These are phyloP conservation scores for Pulveroboletus sp. DNA, from an alignment of 768 basidiomycete species.

Conservation along the genomic window DNA sequence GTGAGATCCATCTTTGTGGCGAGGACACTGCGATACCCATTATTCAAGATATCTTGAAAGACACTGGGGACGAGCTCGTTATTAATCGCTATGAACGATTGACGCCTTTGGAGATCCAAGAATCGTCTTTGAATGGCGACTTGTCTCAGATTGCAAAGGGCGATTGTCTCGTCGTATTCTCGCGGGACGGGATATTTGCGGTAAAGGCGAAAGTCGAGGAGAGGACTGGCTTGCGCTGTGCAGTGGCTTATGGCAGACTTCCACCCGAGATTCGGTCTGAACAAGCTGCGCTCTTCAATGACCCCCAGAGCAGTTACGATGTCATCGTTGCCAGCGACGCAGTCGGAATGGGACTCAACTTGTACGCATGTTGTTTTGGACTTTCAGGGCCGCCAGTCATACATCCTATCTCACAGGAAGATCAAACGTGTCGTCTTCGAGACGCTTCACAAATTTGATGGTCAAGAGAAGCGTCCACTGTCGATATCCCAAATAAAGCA, in stretches of 20 bases:
- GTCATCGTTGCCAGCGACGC: slow-evolving; percentile 93
- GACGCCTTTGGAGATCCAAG: slow-evolving; percentile 72
- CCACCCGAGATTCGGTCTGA: slow-evolving; percentile 90
- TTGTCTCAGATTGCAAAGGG: slow-evolving; percentile 62
- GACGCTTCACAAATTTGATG: slow-evolving; percentile 61
- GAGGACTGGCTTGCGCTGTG: slow-evolving; percentile 71
- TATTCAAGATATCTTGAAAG: slow-evolving; percentile 59
- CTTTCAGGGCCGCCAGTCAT: not conserved
- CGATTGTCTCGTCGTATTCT: slow-evolving; percentile 90
- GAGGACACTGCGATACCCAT: slow-evolving; percentile 88
- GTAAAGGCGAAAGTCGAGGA: slow-evolving; percentile 71
- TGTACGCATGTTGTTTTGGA: slow-evolving; percentile 49
- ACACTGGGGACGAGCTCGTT: slow-evolving; percentile 78
- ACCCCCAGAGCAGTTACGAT: slow-evolving; percentile 75
- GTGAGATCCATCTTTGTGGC: slow-evolving; percentile 91
- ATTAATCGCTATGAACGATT: slow-evolving; percentile 84
- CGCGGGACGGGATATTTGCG: slow-evolving; percentile 66
- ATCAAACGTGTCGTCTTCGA: slow-evolving; percentile 86
- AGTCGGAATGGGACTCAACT: slow-evolving; percentile 94
- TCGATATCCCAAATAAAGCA: slow-evolving; percentile 83
- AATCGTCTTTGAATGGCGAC: slow-evolving; percentile 57
- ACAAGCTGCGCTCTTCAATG: slow-evolving; percentile 91
- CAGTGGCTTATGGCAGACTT: slow-evolving; percentile 87
- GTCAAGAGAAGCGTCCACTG: slow-evolving; percentile 40
- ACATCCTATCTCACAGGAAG: slow-evolving; percentile 49